Conservation (phyloP, 805 yeast genomes). For the Candida oleophila region DNA sequence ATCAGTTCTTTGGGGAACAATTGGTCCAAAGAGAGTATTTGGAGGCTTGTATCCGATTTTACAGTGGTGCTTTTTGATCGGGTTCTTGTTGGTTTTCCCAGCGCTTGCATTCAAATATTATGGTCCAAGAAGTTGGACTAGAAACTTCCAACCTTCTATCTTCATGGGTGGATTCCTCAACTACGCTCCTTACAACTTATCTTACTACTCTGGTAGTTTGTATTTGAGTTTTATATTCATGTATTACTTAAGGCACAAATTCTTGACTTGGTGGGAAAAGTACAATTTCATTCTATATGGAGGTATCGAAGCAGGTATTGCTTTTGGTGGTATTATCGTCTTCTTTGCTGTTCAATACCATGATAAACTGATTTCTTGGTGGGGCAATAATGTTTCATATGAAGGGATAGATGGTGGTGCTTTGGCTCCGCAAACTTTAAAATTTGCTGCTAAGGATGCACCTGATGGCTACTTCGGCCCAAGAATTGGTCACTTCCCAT, state of each 20-base stretch:
- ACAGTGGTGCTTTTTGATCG: conserved; percentile 34
- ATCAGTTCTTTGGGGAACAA: conserved; percentile 22
- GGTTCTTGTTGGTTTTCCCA: conserved; percentile 23
- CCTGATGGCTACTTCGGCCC: conserved; percentile 31
- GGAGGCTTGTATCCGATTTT: conserved; percentile 36
- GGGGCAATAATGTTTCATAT: conserved; percentile 49
- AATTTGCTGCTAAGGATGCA: conserved; percentile 3
- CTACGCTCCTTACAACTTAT: conserved; percentile 46
- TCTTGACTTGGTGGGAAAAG: conserved; percentile 61
- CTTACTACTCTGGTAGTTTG: conserved; percentile 53
- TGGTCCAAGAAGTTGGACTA: conserved; percentile 13
- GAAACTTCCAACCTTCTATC: conserved; percentile 49
- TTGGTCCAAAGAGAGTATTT: conserved; percentile 53
- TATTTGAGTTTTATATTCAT: conserved; percentile 50
- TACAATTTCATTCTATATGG: conserved; percentile 58
- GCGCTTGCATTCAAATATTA: conserved; percentile 20
- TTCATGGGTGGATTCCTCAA: conserved; percentile 44
- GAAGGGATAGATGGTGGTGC: conserved; percentile 28
- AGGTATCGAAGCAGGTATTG: conserved; percentile 56
- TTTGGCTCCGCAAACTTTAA: conserved; percentile 10
- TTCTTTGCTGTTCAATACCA: conserved; percentile 53
- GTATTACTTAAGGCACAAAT: conserved; percentile 44
- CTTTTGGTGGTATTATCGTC: conserved; percentile 53
- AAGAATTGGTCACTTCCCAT: conserved; percentile 26
- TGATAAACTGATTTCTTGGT: conserved; percentile 48